Percentiles rank a stretch among this genome's conserved stretches.
Conservation (phyloP, 116 monocot species). For the Posidonia oceanica region DNA sequence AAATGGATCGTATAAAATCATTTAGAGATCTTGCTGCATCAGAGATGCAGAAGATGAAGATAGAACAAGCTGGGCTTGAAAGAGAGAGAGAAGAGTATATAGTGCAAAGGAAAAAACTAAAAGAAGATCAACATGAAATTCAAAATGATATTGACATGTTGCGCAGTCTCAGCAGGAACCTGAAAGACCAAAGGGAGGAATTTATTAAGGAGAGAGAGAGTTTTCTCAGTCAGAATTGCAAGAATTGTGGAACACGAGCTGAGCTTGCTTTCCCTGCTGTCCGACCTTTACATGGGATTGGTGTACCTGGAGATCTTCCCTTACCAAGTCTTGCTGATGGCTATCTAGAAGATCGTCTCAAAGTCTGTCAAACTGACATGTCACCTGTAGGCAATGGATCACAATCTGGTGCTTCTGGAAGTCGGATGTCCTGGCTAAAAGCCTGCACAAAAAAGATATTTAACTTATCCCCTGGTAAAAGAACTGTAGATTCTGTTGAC, state of each 20-base stretch:
- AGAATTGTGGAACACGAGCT: conserved; percentile 55
- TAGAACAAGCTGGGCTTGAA: conserved; percentile 40
- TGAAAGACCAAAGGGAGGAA: conserved; percentile 68
- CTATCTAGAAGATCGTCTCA: conserved; percentile 30
- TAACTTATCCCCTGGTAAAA: conserved; percentile 59
- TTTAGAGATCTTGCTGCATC: conserved; percentile 33
- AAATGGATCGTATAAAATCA: conserved; percentile 42
- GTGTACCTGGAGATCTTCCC: conserved; percentile 32
- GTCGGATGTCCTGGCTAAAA: conserved; percentile 57
- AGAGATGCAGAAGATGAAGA: conserved; percentile 48
- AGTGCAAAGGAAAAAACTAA: conserved; percentile 36
- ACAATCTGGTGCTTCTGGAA: conserved; percentile 31
- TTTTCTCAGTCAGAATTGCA: conserved; percentile 54
- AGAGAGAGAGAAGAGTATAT: conserved; percentile 52
- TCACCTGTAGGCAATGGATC: conserved; percentile 24
- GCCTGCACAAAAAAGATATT: conserved; percentile 59
- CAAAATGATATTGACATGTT: conserved; percentile 75
- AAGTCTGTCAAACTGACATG: conserved; percentile 14
- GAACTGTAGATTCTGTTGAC: conserved; percentile 14
- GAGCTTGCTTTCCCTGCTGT: conserved; percentile 36
- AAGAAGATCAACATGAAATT: conserved; percentile 61
- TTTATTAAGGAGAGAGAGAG: conserved; percentile 52
- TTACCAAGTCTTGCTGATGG: conserved; percentile 47
- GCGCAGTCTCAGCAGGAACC: conserved; percentile 43
- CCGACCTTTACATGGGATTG: conserved; percentile 13